Base-by-base conservation (phyloP, 2,329 filamentous ascomycete genomes). In the Phyllosticta citriasiana region DNA sequence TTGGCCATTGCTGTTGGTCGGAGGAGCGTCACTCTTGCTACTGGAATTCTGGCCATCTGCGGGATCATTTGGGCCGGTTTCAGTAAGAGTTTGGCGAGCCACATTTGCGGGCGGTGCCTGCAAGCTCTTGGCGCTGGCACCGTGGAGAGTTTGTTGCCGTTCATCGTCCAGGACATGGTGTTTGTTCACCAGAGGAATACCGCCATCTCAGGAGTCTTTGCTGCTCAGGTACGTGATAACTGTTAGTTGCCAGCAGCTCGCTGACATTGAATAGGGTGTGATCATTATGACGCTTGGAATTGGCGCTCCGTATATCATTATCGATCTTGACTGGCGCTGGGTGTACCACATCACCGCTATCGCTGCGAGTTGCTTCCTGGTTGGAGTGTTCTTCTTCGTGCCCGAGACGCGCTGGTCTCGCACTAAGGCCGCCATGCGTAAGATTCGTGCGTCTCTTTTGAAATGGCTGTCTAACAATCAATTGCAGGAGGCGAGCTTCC, bases 51-150 rank as follows among this genome's bases (percentile, higher is more conserved):
- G 27, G 69, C 69, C 52, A 66, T 68, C 47, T 53, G 26, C 2
- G 69, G 69, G 10, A 65, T 65, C 1, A 47, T 71, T n/a, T 70
- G 67, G 67, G 67, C 69, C 9, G 69, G 68, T 24, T 63, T 59
- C 55, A 70, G 67, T 57, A 54, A 62, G 27, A 66, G 64, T 16
- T 55, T 71, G 10, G 63, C 61, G 4, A 66, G 63, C 8, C 69
- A 71, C 56, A 60, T 71, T 7, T 68, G 62, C 14, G 69, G 68
- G 10, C 63, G 69, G 27, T 68, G 66, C 52, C 52, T 71, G 4
- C 69, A 71, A 54, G 69, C 65, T 9, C 53, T 71, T 8, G 69
- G 69, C 26, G 69, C 69, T 3, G 69, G 69, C 53, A 70, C 69
- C 7, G 68, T 71, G 0, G 69, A 71, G 61, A 65, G 65, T n/a